Base-by-base conservation (phyloP, 331 rosid species). In the Pyrus hybrid region DNA sequence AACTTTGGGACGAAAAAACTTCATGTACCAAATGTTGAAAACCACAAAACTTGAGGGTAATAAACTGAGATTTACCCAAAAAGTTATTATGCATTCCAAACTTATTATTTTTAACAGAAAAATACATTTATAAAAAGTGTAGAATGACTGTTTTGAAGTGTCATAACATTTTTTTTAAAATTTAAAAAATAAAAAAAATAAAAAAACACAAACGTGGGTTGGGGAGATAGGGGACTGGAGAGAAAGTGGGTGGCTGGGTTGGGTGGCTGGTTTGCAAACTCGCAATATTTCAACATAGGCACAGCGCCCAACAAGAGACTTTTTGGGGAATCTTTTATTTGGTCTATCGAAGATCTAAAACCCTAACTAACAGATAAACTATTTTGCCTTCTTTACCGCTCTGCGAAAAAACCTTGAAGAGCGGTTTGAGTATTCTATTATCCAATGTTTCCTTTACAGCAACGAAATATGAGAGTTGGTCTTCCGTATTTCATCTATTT, bases 321-420 rank as follows among this genome's bases (percentile, higher is more conserved):
- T 70, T 70, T 56, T 71, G 22, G 22, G 47, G 14, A 41, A 41
- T 41, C 47, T 30, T 56, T 21, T 17, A 51, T 80, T 25, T 57
- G 68, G 74, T 60, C 72, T 23, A 18, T 64, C 64, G 74, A 75
- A 80, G 77, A 76, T 76, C 75, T 72, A 49, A 51, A 56, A 58
- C 76, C 76, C 75, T 47, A 71, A 58, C 71, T 30, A 54, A 71
- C 22, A 53, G 20, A 6, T 62, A 79, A 73, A 4, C 75, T 61
- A 60, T 51, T 77, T 81, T 57, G 79, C 80, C 70, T 75, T 58
- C 69, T 43, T 58, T 28, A 66, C 29, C 51, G 71, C 22, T 61
- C 73, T 67, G 13, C 35, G 29, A 11, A 49, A 8, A 76, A 57
- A 21, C 9, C 8, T 22, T 7, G 30, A 21, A 25, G 25, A 29